Evolutionary conservation across 345 rosid genomes (phyloP).

Genomic region (Eucalyptus tenuipes): DNA sequence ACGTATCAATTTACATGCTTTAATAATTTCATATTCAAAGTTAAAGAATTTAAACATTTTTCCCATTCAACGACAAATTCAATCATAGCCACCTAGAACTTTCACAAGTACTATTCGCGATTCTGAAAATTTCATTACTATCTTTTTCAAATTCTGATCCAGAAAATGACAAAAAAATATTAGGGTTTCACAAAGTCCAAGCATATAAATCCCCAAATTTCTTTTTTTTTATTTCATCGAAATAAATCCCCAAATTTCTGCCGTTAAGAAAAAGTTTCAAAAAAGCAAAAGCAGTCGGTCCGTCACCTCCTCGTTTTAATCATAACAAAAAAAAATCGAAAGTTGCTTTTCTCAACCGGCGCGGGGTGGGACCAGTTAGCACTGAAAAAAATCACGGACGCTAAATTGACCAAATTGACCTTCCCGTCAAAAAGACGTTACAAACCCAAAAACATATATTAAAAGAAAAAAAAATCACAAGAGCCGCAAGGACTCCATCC

Average conservation of each 20-base stretch:
- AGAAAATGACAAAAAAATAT: background rate
- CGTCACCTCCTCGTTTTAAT: background rate
- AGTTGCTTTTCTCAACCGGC: background rate
- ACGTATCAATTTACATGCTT: background rate
- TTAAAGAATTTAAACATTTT: background rate
- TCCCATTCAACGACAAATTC: background rate
- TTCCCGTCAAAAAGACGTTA: background rate
- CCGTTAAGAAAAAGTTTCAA: background rate
- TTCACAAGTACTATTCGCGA: background rate
- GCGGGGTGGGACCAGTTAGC: background rate
- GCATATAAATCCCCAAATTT: background rate
- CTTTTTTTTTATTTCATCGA: background rate
- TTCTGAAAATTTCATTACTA: background rate
- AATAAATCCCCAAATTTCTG: background rate
- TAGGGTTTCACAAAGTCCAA: background rate
- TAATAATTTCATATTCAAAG: background rate
- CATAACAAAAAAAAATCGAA: background rate
- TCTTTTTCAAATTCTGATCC: background rate
- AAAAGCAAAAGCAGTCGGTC: background rate
- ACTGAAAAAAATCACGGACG: background rate
- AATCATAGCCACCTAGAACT: background rate
- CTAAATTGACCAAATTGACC: background rate
- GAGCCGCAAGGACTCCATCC: background rate
- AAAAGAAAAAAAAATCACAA: background rate
- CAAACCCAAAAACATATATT: background rate